Evolutionary conservation across 2,329 filamentous ascomycete genomes (phyloP).

Genomic region (Lecanoromycetidae sp.): DNA sequence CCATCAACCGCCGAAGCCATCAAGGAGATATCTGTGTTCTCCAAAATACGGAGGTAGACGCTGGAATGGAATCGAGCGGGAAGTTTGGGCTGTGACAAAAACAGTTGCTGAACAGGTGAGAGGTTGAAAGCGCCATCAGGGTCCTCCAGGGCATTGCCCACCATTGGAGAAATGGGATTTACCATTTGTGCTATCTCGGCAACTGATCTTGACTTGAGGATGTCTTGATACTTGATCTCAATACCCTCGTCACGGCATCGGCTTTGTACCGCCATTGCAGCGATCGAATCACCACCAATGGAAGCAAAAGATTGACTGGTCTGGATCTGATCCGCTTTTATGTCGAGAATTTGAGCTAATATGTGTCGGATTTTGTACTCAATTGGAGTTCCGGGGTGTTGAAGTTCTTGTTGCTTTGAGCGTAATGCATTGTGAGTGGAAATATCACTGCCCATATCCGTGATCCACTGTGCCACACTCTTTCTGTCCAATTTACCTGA

Average conservation of each 20-base stretch:
- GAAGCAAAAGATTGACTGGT: slow-evolving; percentile 32
- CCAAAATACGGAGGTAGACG: slow-evolving; percentile 18
- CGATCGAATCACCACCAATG: slow-evolving; percentile 39
- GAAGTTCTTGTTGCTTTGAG: background rate
- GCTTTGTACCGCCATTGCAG: slow-evolving; percentile 38
- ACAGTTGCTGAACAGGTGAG: slow-evolving; percentile 20
- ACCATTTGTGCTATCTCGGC: background rate
- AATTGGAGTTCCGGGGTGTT: background rate
- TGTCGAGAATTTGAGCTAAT: slow-evolving; percentile 11
- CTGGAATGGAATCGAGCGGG: slow-evolving; percentile 21
- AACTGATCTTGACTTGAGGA: slow-evolving; percentile 37
- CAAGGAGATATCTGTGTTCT: slow-evolving; percentile 14
- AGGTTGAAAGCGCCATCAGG: slow-evolving; percentile 22
- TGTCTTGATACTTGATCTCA: slow-evolving; percentile 36
- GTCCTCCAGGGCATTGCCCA: slow-evolving; percentile 1
- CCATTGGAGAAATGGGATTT: background rate
- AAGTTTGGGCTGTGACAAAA: slow-evolving; percentile 18
- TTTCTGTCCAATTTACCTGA: slow-evolving; percentile 15
- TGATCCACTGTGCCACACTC: slow-evolving; percentile 1
- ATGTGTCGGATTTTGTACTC: slow-evolving; percentile 13
- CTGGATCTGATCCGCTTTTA: slow-evolving; percentile 21
- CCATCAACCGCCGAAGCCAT: slow-evolving; percentile 24
- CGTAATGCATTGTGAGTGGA: background rate
- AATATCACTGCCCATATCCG: slow-evolving; percentile 8
- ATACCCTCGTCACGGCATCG: slow-evolving; percentile 36